A percentile compares a stretch with the other conserved stretches of the same genome.
Conservation (phyloP, 495 filamentous ascomycete species). For the Aspergillus nanangensis region DNA sequence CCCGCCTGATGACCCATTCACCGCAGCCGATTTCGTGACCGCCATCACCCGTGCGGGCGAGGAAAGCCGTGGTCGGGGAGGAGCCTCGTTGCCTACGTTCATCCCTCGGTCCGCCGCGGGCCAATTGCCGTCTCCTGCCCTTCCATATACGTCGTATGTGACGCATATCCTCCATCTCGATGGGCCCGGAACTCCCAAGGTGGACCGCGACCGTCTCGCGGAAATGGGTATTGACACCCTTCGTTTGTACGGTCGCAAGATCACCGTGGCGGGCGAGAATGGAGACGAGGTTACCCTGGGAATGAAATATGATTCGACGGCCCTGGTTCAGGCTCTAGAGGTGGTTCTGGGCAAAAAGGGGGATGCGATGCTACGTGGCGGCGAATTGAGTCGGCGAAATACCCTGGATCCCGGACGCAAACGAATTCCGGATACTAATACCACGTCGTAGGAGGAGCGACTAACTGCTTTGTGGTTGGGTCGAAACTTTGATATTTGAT, state of each 20-base stretch:
- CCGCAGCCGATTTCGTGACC: conserved; percentile 70
- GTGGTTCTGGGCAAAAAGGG: conserved; percentile 69
- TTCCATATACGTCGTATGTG: conserved; percentile 50
- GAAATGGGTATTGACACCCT: conserved; percentile 71
- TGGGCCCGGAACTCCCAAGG: conserved; percentile 61
- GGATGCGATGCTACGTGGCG: conserved; percentile 42
- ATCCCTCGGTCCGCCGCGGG: neutral
- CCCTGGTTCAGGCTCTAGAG: conserved; percentile 70
- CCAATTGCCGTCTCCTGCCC: conserved; percentile 11
- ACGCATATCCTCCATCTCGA: conserved; percentile 84
- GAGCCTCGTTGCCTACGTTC: conserved; percentile 5
- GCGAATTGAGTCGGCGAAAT: conserved; percentile 58
- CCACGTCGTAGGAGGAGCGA: too few species aligned
- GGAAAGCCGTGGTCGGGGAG: conserved; percentile 42
- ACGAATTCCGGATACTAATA: neutral
- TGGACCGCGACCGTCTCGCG: conserved; percentile 61
- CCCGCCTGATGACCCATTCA: conserved; percentile 52
- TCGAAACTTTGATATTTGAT: too few species aligned
- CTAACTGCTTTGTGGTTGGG: too few species aligned
- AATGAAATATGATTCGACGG: conserved; percentile 73
- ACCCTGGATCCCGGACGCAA: conserved; percentile 47
- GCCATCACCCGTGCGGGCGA: conserved; percentile 66
- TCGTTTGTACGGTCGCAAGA: conserved; percentile 67
- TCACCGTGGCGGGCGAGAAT: conserved; percentile 26
- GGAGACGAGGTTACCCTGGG: conserved; percentile 29